Base-by-base conservation (phyloP, 1,284 basidiomycete genomes). In the Cutaneotrichosporon mucoides region DNA sequence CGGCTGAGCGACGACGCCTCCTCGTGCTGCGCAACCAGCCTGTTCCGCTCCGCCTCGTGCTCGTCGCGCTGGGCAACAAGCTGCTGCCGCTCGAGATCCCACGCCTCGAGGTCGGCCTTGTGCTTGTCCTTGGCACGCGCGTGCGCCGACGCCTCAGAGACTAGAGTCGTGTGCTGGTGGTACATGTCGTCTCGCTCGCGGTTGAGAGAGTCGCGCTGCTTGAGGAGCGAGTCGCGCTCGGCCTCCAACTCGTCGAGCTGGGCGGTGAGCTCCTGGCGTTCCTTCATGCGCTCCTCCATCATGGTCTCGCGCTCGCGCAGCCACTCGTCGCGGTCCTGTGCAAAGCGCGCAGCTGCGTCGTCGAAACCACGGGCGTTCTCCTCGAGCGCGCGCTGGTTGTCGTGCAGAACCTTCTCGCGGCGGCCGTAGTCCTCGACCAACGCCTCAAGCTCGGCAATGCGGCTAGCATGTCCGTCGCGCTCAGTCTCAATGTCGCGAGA, bases 241-340 rank as follows among this genome's bases (percentile, higher is more conserved):
- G 15, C 35, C 11, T 38, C 15, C 11, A 55, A 24, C n/a, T 35
- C 15, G 6, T 46, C 48, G 55, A 60, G 9, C 66, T 66, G 50
- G 16, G 51, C 49, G 6, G n/a, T 9, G 44, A 46, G 49, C 38
- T 41, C 15, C 3, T 51, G 37, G 37, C 37, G 34, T 6, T 48
- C 38, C 38, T 40, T 40, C 9, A 40, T 40, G 12, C 59, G 60
- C 41, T 58, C 56, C 16, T 46, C 46, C 4, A 44, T 13, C 36
- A 53, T 42, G 37, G 45, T 42, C 5, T 37, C 36, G 8, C 57
- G 56, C 44, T 61, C 54, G 37, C 37, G 15, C 33, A 58, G 53
- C 53, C 76, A 81, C 56, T 62, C 68, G 42, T 80, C 76, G 63
- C 81, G 81, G 63, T 88, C 86, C 57, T 78, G 70, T 61, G 83